Percentiles rank a stretch among this genome's conserved stretches.
Conservation (phyloP, 2,329 filamentous ascomycete species). For the Fusarium sacchari region DNA sequence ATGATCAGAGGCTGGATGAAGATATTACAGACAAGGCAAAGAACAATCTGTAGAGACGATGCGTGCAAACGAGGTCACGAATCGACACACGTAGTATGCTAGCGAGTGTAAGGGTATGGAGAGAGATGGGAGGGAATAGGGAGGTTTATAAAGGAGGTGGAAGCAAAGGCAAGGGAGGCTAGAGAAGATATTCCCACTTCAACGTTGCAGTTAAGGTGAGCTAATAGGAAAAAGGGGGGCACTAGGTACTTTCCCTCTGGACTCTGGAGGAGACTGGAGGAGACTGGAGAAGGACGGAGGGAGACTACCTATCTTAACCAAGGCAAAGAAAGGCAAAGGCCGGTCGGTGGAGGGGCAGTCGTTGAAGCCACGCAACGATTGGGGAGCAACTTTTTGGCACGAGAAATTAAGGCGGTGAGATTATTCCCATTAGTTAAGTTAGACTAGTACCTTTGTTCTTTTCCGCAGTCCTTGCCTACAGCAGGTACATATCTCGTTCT, state of each 20-base stretch:
- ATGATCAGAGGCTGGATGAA: conserved; percentile 34
- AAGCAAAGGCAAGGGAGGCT: conserved; percentile 28
- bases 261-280: conserved; percentile 16
- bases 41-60: conserved; percentile 29
- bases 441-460: conserved; percentile 2
- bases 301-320: neutral
- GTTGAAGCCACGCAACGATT: conserved; percentile 38
- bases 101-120: conserved; percentile 31
- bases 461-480: neutral
- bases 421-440: conserved; percentile 11
- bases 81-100: conserved; percentile 36
- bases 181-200: conserved; percentile 39
- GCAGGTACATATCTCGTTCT: conserved; percentile 16
- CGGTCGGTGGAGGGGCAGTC: conserved; percentile 31
- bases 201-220: conserved; percentile 34
- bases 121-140: conserved; percentile 14
- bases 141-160: conserved; percentile 38
- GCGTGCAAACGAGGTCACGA: conserved; percentile 38
- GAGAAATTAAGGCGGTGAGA: conserved; percentile 46
- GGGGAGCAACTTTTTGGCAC: conserved; percentile 17
- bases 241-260: conserved; percentile 9
- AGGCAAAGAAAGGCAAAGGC: neutral
- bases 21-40: conserved; percentile 22
- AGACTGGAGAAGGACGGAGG: conserved; percentile 3
- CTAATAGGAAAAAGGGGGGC: conserved; percentile 32